These are phyloP conservation scores for Alloascoidea africana DNA, from an alignment of 805 yeast genomes.

Conservation along the genomic window DNA sequence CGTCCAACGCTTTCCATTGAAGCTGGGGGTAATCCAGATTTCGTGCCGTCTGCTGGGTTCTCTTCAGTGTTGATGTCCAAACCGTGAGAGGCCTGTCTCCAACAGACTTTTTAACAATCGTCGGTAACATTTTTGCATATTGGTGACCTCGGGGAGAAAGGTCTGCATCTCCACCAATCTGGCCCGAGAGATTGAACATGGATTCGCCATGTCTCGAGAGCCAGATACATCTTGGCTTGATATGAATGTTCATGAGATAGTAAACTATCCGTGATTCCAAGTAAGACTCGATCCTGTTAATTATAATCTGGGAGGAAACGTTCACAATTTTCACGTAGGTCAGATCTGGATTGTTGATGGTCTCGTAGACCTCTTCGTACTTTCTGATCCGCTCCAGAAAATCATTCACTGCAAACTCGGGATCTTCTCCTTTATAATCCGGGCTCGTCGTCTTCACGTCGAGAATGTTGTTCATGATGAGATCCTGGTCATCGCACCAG, in stretches of 20 bases:
- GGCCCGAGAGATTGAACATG: slow-evolving; percentile 80
- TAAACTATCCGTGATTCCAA: slow-evolving; percentile 87
- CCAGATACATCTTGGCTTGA: slow-evolving; percentile 87
- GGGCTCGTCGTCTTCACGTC: slow-evolving; percentile 85
- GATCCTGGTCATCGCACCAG: slow-evolving; percentile 71
- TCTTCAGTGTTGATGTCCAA: slow-evolving; percentile 85
- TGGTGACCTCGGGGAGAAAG: slow-evolving; percentile 71
- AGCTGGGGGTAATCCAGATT: slow-evolving; percentile 67
- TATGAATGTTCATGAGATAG: slow-evolving; percentile 90
- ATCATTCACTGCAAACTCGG: slow-evolving; percentile 59
- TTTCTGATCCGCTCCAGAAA: slow-evolving; percentile 57
- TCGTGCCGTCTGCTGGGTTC: slow-evolving; percentile 90
- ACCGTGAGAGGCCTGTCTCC: slow-evolving; percentile 52
- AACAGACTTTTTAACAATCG: slow-evolving; percentile 48
- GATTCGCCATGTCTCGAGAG: slow-evolving; percentile 94
- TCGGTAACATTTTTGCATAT: slow-evolving; percentile 73
- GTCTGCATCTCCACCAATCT: slow-evolving; percentile 90
- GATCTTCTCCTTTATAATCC: slow-evolving; percentile 55
- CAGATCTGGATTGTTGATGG: slow-evolving; percentile 44
- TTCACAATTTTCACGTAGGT: slow-evolving; percentile 83
- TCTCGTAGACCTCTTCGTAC: slow-evolving; percentile 64
- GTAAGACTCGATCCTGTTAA: slow-evolving; percentile 78
- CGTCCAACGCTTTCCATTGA: slow-evolving; percentile 95
- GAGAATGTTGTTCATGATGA: slow-evolving; percentile 62
- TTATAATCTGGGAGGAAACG: slow-evolving; percentile 75